Evolutionary conservation across 495 filamentous ascomycete genomes (phyloP), one percentile per base, ranked within the genome.

Genomic region (Beverwykella pulmonaria): DNA sequence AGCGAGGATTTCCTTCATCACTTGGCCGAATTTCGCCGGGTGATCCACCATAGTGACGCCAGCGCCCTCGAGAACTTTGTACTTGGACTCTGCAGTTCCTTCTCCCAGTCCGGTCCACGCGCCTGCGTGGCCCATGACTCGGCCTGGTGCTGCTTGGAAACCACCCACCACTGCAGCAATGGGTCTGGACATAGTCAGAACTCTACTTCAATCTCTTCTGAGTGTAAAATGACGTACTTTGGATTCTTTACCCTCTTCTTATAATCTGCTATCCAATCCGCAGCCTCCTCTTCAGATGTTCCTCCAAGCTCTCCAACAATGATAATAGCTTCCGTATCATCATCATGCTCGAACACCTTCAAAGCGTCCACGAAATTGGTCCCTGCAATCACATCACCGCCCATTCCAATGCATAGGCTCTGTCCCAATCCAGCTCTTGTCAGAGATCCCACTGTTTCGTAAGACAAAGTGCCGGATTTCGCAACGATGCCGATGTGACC

Each of bases 271-370:
- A 95, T 90, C 86, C 90, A 91, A 8, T 90, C 86, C 0, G 91
- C 92, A 53, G 90, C 92, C 58, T 92, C 90, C 60, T 92, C 79
- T 73, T 96, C 92, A 3, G 86, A 87, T 1, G 80, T 81, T 0
- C 92, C 92, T n/a, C 92, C 92, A 71, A 96, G 86, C 74, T 97
- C 92, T 22, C 92, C 92, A 62, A 95, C 86, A 1, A 96, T 60
- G 22, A 93, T 85, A 30, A 96, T 93, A 1, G 88, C 92, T 64
- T 91, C 83, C 0, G 92, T 97, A 61, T 90, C 85, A 27, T 83
- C 75, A 67, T 97, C 90, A 44, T 90, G 73, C 63, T 90, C 83
- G 50, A 97, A 87, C 20, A 92, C 81, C 53, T 81, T 81, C 55
- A 97, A 73, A 1, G 85, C 92, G 63, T 96, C 92, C 2, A 87